phyloP scores from a whole-genome alignment of 1,139 yeast genomes.

The Suhomyces anneliseae region DNA sequence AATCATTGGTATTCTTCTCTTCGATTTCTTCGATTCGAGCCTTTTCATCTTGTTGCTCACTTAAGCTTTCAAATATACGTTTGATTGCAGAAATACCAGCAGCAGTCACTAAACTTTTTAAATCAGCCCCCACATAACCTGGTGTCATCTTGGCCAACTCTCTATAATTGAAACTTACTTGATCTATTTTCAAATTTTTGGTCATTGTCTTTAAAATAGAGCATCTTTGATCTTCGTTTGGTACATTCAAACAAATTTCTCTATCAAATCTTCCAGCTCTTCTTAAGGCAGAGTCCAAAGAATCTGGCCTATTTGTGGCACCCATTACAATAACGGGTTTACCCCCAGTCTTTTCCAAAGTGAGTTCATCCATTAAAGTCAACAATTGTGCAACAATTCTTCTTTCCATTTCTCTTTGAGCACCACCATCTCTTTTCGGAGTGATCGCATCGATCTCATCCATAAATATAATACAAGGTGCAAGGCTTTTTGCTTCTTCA shows the following conservation, averaged over 20 bases:
- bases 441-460: constrained; percentile 99
- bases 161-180: constrained; percentile 61
- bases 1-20: constrained; percentile 17
- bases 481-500: constrained; percentile 86
- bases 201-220: constrained; percentile 79
- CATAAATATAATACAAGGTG: constrained; percentile 90
- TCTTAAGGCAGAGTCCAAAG: constrained; percentile 49
- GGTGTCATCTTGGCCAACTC: constrained; percentile 91
- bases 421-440: constrained; percentile 94
- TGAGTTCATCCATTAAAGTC: constrained; percentile 90
- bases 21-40: constrained; percentile 4
- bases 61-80: constrained; percentile 65
- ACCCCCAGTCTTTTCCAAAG: constrained; percentile 85
- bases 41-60: constrained; percentile 35
- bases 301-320: constrained; percentile 52
- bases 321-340: constrained; percentile 72
- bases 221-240: constrained; percentile 80
- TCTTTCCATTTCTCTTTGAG: constrained; percentile 97
- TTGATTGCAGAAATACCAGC: constrained; percentile 95
- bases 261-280: constrained; percentile 52
- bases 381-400: constrained; percentile 93
- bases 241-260: constrained; percentile 73
- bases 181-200: constrained; percentile 60
- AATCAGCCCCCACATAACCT: constrained; percentile 97
- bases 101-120: constrained; percentile 90